Evolutionary conservation across 2,329 filamentous ascomycete species (phyloP).

Genomic region (Didymella keratinophila): DNA sequence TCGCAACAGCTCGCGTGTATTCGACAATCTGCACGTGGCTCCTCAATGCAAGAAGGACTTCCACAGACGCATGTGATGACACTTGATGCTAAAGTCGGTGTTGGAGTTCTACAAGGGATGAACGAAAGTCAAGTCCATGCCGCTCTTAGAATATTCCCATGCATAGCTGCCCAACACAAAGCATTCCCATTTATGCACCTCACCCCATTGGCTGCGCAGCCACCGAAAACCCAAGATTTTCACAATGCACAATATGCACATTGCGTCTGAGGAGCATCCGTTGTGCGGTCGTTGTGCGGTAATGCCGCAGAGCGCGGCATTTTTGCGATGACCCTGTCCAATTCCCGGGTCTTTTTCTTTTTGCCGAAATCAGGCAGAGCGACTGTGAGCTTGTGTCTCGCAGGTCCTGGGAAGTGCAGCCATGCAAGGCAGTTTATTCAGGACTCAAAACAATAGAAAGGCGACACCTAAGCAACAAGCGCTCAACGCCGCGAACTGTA

Average conservation of each 20-base stretch:
- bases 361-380: background rate
- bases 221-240: slow-evolving; percentile 6
- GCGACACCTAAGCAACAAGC: background rate
- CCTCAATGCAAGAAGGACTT: background rate
- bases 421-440: background rate
- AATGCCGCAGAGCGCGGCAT: slow-evolving; percentile 2
- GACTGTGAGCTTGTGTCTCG: background rate
- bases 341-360: slow-evolving; percentile 4
- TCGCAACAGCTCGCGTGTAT: background rate
- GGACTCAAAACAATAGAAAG: background rate
- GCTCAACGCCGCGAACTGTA: background rate
- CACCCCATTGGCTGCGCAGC: background rate
- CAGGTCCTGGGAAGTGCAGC: background rate
- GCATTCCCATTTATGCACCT: background rate
- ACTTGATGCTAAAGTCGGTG: background rate
- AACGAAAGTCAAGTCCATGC: background rate
- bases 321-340: background rate
- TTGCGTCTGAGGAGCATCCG: background rate
- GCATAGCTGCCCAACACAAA: slow-evolving; percentile 5
- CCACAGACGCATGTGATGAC: background rate
- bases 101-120: background rate
- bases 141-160: background rate
- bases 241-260: background rate
- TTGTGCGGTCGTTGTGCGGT: background rate
- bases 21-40: background rate